Conservation (phyloP, 2,329 filamentous ascomycete genomes). For the Lojkania enalia region DNA sequence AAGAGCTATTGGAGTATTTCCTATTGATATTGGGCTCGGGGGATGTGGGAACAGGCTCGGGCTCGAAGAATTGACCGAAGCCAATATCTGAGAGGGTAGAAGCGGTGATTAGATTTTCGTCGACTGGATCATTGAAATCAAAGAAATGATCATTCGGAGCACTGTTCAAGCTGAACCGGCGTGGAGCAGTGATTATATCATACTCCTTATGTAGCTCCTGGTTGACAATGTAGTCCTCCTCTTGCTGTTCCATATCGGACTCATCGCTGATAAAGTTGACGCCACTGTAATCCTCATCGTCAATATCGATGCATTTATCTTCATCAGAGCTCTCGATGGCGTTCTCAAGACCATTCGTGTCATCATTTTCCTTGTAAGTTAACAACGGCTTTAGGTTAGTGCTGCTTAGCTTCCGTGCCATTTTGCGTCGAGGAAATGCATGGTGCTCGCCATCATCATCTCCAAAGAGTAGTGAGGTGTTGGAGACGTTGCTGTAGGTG, state of each 20-base stretch:
- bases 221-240: slow-evolving; percentile 72
- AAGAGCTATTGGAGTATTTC: slow-evolving; percentile 44
- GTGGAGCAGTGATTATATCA: slow-evolving; percentile 37
- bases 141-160: slow-evolving; percentile 39
- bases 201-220: slow-evolving; percentile 36
- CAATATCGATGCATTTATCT: slow-evolving; percentile 18
- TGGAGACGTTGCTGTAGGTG: slow-evolving; percentile 45
- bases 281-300: slow-evolving; percentile 63
- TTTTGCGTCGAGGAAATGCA: slow-evolving; percentile 43
- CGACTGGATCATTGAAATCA: slow-evolving; percentile 33
- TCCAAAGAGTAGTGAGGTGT: slow-evolving; percentile 42
- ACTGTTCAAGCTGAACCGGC: slow-evolving; percentile 40
- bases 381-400: slow-evolving; percentile 38
- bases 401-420: slow-evolving; percentile 42
- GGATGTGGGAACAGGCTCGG: slow-evolving; percentile 48
- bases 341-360: slow-evolving; percentile 34
- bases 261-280: slow-evolving; percentile 82
- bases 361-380: slow-evolving; percentile 35
- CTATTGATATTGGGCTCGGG: slow-evolving; percentile 39
- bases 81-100: slow-evolving; percentile 32
- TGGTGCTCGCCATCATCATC: slow-evolving; percentile 37
- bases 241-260: slow-evolving; percentile 76
- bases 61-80: slow-evolving; percentile 42
- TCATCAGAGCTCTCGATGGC: slow-evolving; percentile 38
- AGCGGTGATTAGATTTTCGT: slow-evolving; percentile 27